phyloP scores from a whole-genome alignment of 2,329 filamentous ascomycete species.

The Pseudovirgaria hyperparasitica region DNA sequence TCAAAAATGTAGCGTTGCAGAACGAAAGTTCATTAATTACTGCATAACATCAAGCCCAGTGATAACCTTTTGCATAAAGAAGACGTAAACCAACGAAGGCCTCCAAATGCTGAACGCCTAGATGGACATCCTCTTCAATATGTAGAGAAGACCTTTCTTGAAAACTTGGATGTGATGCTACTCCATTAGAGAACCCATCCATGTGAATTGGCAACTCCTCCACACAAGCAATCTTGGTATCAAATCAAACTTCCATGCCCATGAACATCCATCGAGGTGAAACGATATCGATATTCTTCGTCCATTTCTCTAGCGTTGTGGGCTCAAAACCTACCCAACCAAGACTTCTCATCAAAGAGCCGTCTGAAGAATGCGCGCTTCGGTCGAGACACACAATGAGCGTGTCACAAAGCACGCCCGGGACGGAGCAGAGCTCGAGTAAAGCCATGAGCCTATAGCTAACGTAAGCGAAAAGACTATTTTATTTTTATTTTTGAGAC shows the following conservation, averaged over 20 bases:
- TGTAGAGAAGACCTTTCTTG: no score
- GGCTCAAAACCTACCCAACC: slow-evolving; percentile 90
- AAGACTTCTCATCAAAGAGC: slow-evolving; percentile 64
- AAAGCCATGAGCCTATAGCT: slow-evolving; percentile 64
- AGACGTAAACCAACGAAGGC: no score
- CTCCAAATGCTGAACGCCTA: no score
- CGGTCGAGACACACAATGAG: slow-evolving; percentile 76
- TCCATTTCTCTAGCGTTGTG: slow-evolving; percentile 67
- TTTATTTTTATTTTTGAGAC: slow-evolving; percentile 23
- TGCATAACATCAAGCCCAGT: no score
- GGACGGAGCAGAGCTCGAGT: slow-evolving; percentile 71
- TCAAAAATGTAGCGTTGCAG: no score
- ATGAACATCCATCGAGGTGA: slow-evolving; percentile 77
- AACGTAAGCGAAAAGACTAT: neutral
- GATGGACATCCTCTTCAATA: no score
- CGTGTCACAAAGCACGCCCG: slow-evolving; percentile 58
- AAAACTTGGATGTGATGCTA: no score
- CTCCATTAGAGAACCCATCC: no score
- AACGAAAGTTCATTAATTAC: no score
- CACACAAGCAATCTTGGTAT: no score
- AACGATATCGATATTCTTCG: slow-evolving; percentile 46
- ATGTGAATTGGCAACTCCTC: no score
- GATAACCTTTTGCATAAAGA: no score
- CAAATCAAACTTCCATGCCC: slow-evolving; percentile 66
- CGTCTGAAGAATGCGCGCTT: slow-evolving; percentile 42